Base-by-base conservation (phyloP, 306 rosid genomes). In the Albizia julibrissin region DNA sequence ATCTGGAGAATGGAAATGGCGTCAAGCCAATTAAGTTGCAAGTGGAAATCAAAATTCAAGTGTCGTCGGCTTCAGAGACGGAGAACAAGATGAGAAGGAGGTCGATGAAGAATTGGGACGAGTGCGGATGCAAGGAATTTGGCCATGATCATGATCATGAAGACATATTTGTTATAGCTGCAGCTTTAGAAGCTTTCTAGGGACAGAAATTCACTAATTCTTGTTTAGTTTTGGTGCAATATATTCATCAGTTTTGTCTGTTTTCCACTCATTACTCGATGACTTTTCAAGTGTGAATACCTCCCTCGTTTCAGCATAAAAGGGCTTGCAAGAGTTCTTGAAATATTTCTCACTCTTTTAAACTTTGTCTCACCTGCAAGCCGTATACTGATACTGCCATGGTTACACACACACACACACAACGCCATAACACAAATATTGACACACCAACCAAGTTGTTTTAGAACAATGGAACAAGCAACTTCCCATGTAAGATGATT, bases 101-200 rank as follows among this genome's bases (percentile, higher is more conserved):
- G 15, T 19, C 34, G 40, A 79, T 27, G 44, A 78, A 72, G 27
- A 82, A 82, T 22, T 79, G 86, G 82, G 82, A 91, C 2, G 83
- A 81, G 84, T 93, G 99, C 19, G 95, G 94, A 5, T 93, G 95
- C 81, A 77, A 84, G 79, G 59, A 92, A 22, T 58, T 22, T 21
- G 79, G 90, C 3, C 87, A 82, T 75, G 84, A 83, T 19, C 89
- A 81, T 42, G 90, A 92, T 79, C 89, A 87, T 78, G 92, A 29
- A 29, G 31, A 95, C 9, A 15, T 87, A 27, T 89, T 89, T 85
- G 94, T 91, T 0, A 74, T 90, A 5, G 90, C 88, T 16, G 89
- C 90, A 39, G 89, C 82, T 78, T 78, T 91, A 80, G 97, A 95
- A 72, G 89, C 90, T 26, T 84, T 87, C 42, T 87, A 82, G 81